Evolutionary conservation across 768 basidiomycete genomes (phyloP).

Genomic region (Russula earlei): DNA sequence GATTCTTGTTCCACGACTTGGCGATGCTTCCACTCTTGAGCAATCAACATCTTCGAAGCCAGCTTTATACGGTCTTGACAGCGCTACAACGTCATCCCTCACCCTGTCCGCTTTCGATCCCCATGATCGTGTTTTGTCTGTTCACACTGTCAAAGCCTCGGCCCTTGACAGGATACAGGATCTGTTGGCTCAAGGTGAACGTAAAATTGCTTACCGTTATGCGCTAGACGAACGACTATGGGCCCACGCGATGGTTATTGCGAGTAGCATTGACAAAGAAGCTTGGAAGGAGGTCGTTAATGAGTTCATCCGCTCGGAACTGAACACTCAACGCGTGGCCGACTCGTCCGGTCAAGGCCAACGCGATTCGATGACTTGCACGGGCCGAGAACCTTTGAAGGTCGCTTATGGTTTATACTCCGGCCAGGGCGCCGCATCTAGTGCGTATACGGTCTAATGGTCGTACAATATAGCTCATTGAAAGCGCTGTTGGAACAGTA

Average conservation of each 20-base stretch:
- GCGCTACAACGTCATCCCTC: conserved; percentile 8
- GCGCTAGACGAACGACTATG: conserved; percentile 85
- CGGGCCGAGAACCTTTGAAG: conserved; percentile 63
- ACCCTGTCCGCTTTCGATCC: conserved; percentile 21
- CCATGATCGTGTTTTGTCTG: conserved; percentile 46
- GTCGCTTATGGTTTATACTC: conserved; percentile 78
- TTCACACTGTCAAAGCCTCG: conserved; percentile 50
- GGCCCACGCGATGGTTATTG: conserved; percentile 93
- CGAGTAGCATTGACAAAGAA: conserved; percentile 87
- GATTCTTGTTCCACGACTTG: conserved; percentile 57
- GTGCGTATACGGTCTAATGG: conserved; percentile 34
- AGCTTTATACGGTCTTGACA: conserved; percentile 9
- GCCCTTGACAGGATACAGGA: conserved; percentile 70
- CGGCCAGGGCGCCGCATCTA: conserved; percentile 68
- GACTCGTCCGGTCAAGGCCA: conserved; percentile 13
- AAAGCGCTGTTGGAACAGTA: not conserved
- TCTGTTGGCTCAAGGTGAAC: conserved; percentile 74
- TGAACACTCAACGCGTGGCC: conserved; percentile 36
- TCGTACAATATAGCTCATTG: not conserved
- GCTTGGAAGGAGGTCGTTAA: conserved; percentile 86
- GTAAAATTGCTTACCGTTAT: conserved; percentile 76
- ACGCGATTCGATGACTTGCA: conserved; percentile 24
- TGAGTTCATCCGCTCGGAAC: conserved; percentile 75
- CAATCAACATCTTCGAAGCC: conserved; percentile 11
- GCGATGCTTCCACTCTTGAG: conserved; percentile 19